phyloP scores from a whole-genome alignment of 371 early-diverging fungal species.

The Mucor circinelloides region DNA sequence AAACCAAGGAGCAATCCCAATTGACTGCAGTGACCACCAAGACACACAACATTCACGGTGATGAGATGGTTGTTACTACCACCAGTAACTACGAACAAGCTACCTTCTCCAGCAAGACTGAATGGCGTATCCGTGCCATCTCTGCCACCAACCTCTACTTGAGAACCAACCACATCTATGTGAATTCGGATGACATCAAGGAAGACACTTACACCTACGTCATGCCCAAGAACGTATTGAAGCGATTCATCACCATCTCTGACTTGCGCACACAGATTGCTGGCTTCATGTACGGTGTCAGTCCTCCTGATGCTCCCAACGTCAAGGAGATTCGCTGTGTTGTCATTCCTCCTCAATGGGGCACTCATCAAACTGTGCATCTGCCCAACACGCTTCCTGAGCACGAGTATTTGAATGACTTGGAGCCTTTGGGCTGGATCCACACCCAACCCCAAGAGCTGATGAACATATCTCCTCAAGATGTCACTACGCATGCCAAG shows the following conservation, averaged over 20 bases:
- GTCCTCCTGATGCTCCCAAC: constrained; percentile 90
- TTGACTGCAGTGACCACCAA: constrained; percentile 95
- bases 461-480: constrained; percentile 89
- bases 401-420: constrained; percentile 86
- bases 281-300: constrained; percentile 94
- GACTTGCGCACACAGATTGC: constrained; percentile 96
- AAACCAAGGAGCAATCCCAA: constrained; percentile 89
- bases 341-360: constrained; percentile 97
- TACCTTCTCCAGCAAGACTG: constrained; percentile 97
- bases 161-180: constrained; percentile 96
- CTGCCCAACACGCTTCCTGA: constrained; percentile 88
- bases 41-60: constrained; percentile 96
- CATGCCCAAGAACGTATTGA: constrained; percentile 95
- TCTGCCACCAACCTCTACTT: constrained; percentile 92
- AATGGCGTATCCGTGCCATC: constrained; percentile 97
- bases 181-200: constrained; percentile 92
- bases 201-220: constrained; percentile 92
- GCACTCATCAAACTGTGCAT: constrained; percentile 92
- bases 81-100: constrained; percentile 97
- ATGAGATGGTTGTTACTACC: constrained; percentile 97
- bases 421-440: constrained; percentile 98
- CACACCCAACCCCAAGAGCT: constrained; percentile 96
- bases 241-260: constrained; percentile 92
- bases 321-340: constrained; percentile 96
- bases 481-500: constrained; percentile 89